Conservation (phyloP, 441 rosid species). For the Iberis amara region DNA sequence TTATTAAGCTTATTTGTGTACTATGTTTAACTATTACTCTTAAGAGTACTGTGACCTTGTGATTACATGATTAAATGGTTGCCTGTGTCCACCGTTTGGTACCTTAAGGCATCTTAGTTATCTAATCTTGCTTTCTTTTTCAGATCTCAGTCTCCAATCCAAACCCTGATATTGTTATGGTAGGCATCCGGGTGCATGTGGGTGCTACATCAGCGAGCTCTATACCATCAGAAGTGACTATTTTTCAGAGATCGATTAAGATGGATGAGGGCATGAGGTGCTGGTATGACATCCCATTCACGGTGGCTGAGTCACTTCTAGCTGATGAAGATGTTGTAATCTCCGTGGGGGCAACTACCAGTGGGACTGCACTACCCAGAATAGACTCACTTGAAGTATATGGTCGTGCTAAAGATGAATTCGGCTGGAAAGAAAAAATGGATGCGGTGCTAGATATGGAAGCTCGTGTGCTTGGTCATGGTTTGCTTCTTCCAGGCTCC, state of each 20-base stretch:
- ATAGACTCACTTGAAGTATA: conserved; percentile 95
- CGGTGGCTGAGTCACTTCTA: conserved; percentile 96
- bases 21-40: conserved; percentile 12
- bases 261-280: conserved; percentile 96
- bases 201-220: conserved; percentile 89
- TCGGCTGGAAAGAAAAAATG: conserved; percentile 99
- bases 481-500: conserved; percentile 61
- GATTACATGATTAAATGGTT: conserved; percentile 5
- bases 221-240: conserved; percentile 86
- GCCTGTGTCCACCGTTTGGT: conserved; percentile 11
- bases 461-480: conserved; percentile 89
- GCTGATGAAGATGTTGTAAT: conserved; percentile 96
- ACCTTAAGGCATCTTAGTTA: conserved; percentile 15
- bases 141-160: conserved; percentile 94
- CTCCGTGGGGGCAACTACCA: conserved; percentile 81
- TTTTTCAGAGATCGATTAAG: conserved; percentile 93
- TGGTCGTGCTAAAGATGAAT: conserved; percentile 99
- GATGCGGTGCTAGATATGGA: conserved; percentile 94
- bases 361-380: conserved; percentile 83
- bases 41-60: conserved; percentile 1
- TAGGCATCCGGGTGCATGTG: conserved; percentile 96
- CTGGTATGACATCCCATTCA: conserved; percentile 99
- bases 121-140: conserved; percentile 20
- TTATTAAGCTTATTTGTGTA: conserved; percentile 4
- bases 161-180: conserved; percentile 97